Percentiles rank a stretch among this genome's conserved stretches.
phyloP scores from a whole-genome alignment of 1,284 basidiomycete genomes.

The Entoloma clypeatum region DNA sequence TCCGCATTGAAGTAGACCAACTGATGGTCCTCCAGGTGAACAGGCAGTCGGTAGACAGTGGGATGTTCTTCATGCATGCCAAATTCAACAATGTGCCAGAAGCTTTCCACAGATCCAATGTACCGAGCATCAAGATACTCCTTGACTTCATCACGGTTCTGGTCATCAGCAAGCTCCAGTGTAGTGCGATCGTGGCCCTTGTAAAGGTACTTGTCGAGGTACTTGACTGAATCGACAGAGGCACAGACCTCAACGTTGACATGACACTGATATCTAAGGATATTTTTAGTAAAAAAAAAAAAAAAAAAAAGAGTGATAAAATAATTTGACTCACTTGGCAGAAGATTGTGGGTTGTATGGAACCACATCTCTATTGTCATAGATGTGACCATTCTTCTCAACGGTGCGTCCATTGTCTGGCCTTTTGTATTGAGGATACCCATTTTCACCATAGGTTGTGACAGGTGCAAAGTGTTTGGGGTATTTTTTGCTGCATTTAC shows the following conservation, averaged over 20 bases:
- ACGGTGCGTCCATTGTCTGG: constrained; percentile 31
- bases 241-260: constrained; percentile 30
- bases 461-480: constrained; percentile 33
- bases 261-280: constrained; percentile 44
- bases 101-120: constrained; percentile 26
- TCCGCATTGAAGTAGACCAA: constrained; percentile 20
- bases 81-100: constrained; percentile 37
- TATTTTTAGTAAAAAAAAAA: too few relatives aligned
- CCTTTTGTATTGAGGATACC: constrained; percentile 35
- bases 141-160: constrained; percentile 32
- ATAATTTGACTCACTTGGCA: too few relatives aligned
- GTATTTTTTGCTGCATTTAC: constrained; percentile 38
- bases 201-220: constrained; percentile 40
- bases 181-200: constrained; percentile 41
- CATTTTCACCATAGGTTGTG: constrained; percentile 35
- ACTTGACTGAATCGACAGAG: constrained; percentile 32
- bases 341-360: constrained; percentile 32
- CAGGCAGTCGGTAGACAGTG: background rate
- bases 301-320: too few relatives aligned
- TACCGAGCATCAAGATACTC: constrained; percentile 34
- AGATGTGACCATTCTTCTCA: constrained; percentile 18
- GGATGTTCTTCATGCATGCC: background rate
- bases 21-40: constrained; percentile 13
- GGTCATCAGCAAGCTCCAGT: constrained; percentile 22
- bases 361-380: constrained; percentile 34